These are phyloP conservation scores for Hippophae rhamnoides DNA, from an alignment of 306 rosid genomes.

Conservation along the genomic window DNA sequence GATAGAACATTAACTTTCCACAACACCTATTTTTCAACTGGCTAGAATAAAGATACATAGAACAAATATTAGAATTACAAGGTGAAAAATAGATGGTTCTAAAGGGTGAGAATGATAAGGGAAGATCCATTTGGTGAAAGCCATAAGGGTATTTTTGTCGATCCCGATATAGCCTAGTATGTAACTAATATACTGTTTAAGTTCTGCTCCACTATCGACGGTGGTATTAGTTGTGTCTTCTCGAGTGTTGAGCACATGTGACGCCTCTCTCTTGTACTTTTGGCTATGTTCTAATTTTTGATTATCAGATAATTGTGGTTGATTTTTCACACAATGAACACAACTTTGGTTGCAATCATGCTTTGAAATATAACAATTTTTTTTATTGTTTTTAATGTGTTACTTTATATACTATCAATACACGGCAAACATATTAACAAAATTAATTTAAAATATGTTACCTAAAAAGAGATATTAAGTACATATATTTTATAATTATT, in stretches of 20 bases:
- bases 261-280: conserved; percentile 38
- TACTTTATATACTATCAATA: too few species aligned
- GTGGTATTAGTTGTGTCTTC: conserved; percentile 27
- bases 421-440: too few species aligned
- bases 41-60: not conserved
- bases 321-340: not conserved
- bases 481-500: too few species aligned
- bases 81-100: conserved; percentile 52
- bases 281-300: conserved; percentile 45
- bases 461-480: too few species aligned
- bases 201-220: conserved; percentile 26
- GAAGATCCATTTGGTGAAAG: conserved; percentile 43
- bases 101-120: conserved; percentile 35
- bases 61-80: conserved; percentile 19
- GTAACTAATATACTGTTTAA: conserved; percentile 34
- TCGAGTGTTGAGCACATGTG: conserved; percentile 30
- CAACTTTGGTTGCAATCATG: too few species aligned
- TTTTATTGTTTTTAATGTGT: too few species aligned
- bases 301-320: conserved; percentile 23
- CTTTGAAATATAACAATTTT: too few species aligned
- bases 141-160: conserved; percentile 22
- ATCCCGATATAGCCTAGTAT: conserved; percentile 42
- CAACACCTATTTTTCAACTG: conserved; percentile 35
- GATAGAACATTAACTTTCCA: conserved; percentile 39
- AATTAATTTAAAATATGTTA: too few species aligned